A percentile compares a stretch with the other conserved stretches of the same genome.
These are phyloP conservation scores for Juglanconis juglandina DNA, from an alignment of 2,329 filamentous ascomycete species.

Conservation along the genomic window DNA sequence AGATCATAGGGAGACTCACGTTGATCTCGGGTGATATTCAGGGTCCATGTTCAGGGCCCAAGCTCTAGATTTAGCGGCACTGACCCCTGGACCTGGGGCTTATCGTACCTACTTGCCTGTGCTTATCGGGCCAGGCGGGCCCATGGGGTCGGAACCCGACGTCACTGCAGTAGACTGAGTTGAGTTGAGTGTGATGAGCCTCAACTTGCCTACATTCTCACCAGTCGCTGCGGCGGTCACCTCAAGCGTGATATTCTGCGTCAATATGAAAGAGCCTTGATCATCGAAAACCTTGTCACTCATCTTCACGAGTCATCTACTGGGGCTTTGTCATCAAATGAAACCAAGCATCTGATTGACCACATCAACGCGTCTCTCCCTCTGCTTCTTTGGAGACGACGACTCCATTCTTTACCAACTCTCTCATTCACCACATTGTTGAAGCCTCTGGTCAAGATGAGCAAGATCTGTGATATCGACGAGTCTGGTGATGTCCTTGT, in stretches of 20 bases:
- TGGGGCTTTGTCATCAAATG: neutral
- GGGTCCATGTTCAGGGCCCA: neutral
- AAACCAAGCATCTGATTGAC: too few relatives aligned
- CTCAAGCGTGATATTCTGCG: too few relatives aligned
- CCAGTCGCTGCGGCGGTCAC: too few relatives aligned
- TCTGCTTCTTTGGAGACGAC: too few relatives aligned
- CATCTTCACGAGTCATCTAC: neutral
- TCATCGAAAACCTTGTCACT: neutral
- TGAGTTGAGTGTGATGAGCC: too few relatives aligned
- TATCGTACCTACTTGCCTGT: too few relatives aligned
- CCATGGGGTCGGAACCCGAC: too few relatives aligned
- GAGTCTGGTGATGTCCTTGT: conserved; percentile 35
- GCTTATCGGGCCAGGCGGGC: too few relatives aligned
- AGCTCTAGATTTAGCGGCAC: neutral
- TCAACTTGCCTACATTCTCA: too few relatives aligned
- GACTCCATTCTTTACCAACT: neutral
- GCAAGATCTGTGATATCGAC: conserved; percentile 33
- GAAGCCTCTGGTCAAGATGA: conserved; percentile 22
- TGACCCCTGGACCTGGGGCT: too few relatives aligned
- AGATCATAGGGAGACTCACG: neutral
- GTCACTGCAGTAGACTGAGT: too few relatives aligned
- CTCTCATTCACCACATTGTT: neutral
- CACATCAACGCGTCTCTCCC: too few relatives aligned
- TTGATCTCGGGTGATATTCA: neutral
- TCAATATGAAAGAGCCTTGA: neutral